Conservation (phyloP, 2,329 filamentous ascomycete genomes). For the Emydomyces testavorans region DNA sequence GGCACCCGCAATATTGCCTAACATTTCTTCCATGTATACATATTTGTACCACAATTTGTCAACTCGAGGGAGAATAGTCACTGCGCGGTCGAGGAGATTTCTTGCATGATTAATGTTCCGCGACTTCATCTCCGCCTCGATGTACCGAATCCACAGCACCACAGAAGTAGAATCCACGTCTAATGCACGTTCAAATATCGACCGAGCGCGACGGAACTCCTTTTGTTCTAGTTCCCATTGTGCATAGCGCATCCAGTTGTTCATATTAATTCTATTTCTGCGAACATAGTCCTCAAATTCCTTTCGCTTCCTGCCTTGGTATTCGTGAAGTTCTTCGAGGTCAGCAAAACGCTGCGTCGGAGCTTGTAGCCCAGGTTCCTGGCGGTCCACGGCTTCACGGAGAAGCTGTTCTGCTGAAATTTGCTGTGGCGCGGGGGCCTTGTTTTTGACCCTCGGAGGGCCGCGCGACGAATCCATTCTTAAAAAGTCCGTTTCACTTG, state of each 20-base stretch:
- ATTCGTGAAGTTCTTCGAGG: constrained; percentile 94
- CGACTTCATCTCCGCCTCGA: constrained; percentile 91
- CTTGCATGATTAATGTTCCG: constrained; percentile 94
- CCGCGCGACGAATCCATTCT: constrained; percentile 92
- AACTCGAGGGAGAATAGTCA: constrained; percentile 77
- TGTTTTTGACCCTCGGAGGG: constrained; percentile 96
- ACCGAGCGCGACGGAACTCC: constrained; percentile 81
- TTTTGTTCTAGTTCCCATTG: constrained; percentile 97
- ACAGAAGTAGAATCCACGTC: constrained; percentile 84
- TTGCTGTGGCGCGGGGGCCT: constrained; percentile 79
- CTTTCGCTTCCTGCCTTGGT: constrained; percentile 86
- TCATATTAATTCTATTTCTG: constrained; percentile 87
- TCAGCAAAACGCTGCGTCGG: constrained; percentile 93
- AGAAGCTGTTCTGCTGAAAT: constrained; percentile 96
- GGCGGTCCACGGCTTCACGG: constrained; percentile 90
- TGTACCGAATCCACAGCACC: constrained; percentile 80
- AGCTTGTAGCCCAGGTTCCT: constrained; percentile 76
- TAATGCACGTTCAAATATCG: constrained; percentile 86
- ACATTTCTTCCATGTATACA: constrained; percentile 96
- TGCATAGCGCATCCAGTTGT: constrained; percentile 98
- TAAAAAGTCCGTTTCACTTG: no score
- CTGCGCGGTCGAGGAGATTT: constrained; percentile 88
- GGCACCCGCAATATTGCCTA: constrained; percentile 85
- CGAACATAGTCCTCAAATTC: constrained; percentile 98
- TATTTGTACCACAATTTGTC: constrained; percentile 99